A percentile compares a stretch with the other conserved stretches of the same genome.
Evolutionary conservation across 139 green algal genomes (phyloP).

Genomic region (Klebsormidium nitens): DNA sequence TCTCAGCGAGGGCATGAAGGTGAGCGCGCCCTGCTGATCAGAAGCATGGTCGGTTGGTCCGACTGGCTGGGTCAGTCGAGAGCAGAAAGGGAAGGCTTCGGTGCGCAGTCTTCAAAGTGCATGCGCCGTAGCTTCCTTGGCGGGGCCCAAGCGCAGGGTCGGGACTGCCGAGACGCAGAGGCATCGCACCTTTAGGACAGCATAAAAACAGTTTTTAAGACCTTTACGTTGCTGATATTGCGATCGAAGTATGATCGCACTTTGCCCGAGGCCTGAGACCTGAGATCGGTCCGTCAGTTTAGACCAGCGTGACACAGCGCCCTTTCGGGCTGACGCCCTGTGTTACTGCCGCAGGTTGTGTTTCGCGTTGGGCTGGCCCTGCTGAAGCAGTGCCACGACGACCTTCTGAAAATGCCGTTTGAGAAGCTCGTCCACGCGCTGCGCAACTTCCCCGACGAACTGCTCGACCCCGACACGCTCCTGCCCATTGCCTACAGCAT

Average conservation of each 20-base stretch:
- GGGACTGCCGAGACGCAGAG: too few species aligned
- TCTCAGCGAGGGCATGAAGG: constrained; percentile 70
- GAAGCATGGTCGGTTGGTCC: too few species aligned
- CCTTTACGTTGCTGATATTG: not conserved
- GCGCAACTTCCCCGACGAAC: constrained; percentile 13
- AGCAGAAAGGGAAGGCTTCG: too few species aligned
- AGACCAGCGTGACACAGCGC: too few species aligned
- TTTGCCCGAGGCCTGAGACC: not conserved
- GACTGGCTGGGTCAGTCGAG: too few species aligned
- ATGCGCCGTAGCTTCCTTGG: too few species aligned
- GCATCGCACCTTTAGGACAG: too few species aligned
- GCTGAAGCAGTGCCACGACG: constrained; percentile 50
- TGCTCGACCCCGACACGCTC: constrained; percentile 26
- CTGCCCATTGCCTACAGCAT: constrained; percentile 37
- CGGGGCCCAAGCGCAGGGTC: too few species aligned
- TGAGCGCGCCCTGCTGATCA: too few species aligned
- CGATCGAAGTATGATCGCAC: not conserved
- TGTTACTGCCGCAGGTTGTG: constrained; percentile 49
- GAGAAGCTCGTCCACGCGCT: constrained; percentile 30
- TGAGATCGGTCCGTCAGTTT: not conserved
- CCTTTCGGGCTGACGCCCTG: too few species aligned
- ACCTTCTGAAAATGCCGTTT: constrained; percentile 45
- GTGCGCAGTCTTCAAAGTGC: too few species aligned
- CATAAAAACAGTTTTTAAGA: not conserved
- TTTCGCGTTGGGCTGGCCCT: constrained; percentile 68